These are phyloP conservation scores for Linum tenue DNA, from an alignment of 345 rosid genomes.

Conservation along the genomic window DNA sequence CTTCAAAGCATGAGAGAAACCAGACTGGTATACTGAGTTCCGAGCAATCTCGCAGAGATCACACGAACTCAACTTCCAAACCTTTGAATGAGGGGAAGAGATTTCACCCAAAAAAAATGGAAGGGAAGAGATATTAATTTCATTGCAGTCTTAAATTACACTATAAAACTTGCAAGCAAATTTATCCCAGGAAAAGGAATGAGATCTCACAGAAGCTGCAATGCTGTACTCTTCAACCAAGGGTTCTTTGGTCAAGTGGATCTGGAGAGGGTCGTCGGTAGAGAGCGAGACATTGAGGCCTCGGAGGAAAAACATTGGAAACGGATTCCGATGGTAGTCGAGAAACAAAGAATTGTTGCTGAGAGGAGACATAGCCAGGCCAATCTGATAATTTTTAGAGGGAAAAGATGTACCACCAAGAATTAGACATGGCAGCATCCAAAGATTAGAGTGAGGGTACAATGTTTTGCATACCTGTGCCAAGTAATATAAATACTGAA, in stretches of 20 bases:
- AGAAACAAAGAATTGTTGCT: slow-evolving; percentile 97
- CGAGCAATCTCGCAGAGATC: slow-evolving; percentile 98
- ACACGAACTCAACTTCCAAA: slow-evolving; percentile 96
- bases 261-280: slow-evolving; percentile 96
- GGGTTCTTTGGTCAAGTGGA: slow-evolving; percentile 95
- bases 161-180: no score
- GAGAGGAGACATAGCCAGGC: slow-evolving; percentile 97
- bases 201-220: slow-evolving; percentile 83
- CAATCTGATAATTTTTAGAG: slow-evolving; percentile 47
- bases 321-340: slow-evolving; percentile 91
- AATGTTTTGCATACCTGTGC: slow-evolving; percentile 52
- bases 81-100: slow-evolving; percentile 32
- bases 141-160: no score
- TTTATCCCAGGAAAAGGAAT: slow-evolving; percentile 1
- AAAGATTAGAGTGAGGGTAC: neutral
- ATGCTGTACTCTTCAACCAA: slow-evolving; percentile 97
- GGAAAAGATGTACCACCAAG: slow-evolving; percentile 9
- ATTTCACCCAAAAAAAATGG: neutral
- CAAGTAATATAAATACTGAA: slow-evolving; percentile 91
- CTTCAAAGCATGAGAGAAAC: slow-evolving; percentile 97
- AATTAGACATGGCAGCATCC: slow-evolving; percentile 10
- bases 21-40: slow-evolving; percentile 96
- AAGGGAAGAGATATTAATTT: no score
- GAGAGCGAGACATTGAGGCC: slow-evolving; percentile 98
- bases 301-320: slow-evolving; percentile 81